Percentiles rank a stretch among this genome's conserved stretches.
These are phyloP conservation scores for Sphagnum contortum DNA, from an alignment of 225 moss, liverwort and hornwort genomes.

Conservation along the genomic window DNA sequence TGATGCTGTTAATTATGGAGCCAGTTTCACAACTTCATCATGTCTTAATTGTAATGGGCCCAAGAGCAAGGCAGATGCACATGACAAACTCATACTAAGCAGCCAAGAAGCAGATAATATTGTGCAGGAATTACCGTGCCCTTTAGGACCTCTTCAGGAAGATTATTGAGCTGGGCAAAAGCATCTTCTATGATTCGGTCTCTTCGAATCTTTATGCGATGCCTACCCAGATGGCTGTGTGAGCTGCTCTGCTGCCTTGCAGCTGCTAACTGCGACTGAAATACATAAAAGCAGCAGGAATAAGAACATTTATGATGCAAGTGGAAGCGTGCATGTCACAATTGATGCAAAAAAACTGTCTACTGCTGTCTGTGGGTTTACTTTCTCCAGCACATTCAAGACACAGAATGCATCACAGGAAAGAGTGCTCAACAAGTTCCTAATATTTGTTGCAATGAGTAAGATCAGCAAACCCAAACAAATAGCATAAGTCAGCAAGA, in stretches of 20 bases:
- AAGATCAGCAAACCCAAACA: too few relatives aligned
- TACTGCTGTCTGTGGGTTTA: too few relatives aligned
- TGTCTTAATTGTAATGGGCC: too few relatives aligned
- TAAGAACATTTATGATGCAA: not conserved
- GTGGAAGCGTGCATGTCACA: too few relatives aligned
- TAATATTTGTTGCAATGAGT: too few relatives aligned
- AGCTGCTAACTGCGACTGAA: slow-evolving; percentile 78
- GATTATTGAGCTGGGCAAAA: slow-evolving; percentile 78
- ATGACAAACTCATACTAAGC: too few relatives aligned
- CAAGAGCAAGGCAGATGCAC: too few relatives aligned
- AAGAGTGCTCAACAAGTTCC: not conserved
- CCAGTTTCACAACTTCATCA: too few relatives aligned
- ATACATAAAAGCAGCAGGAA: not conserved
- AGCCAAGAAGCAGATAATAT: too few relatives aligned
- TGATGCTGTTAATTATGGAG: not conserved
- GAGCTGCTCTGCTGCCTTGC: slow-evolving; percentile 71
- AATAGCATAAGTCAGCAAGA: not conserved
- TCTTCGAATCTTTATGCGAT: slow-evolving; percentile 81
- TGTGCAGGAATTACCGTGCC: slow-evolving; percentile 62
- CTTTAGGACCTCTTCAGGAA: slow-evolving; percentile 64
- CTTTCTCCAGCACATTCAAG: not conserved
- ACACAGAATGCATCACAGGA: not conserved
- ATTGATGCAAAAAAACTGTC: too few relatives aligned
- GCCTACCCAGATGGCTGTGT: slow-evolving; percentile 62
- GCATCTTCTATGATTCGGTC: slow-evolving; percentile 97